Conservation (phyloP, 768 basidiomycete genomes). For the Clathrus columnatus region DNA sequence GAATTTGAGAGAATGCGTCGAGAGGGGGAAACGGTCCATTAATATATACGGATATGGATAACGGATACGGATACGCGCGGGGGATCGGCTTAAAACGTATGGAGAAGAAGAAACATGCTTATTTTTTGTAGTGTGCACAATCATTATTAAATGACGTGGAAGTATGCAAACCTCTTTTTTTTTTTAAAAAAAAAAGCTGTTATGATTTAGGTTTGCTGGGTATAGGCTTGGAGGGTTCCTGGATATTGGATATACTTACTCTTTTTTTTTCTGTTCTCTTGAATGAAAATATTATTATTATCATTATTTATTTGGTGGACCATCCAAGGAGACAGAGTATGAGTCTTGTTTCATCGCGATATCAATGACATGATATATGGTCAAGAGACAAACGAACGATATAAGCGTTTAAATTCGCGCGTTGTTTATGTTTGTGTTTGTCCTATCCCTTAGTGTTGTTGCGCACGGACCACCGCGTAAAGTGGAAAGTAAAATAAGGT, state of each 20-base stretch:
- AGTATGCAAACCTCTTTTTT: neutral
- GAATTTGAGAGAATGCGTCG: neutral
- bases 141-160: neutral
- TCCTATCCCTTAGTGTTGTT: neutral
- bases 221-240: neutral
- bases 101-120: neutral
- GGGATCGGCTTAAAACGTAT: neutral
- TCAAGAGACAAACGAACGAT: neutral
- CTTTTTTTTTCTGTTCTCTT: too few relatives aligned
- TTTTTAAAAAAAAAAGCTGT: neutral
- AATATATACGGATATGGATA: neutral
- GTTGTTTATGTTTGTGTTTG: neutral
- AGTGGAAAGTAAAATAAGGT: constrained; percentile 9
- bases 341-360: neutral
- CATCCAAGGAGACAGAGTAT: neutral
- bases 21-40: neutral
- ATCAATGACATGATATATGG: neutral
- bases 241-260: neutral
- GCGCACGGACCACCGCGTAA: neutral
- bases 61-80: neutral
- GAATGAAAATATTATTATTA: neutral
- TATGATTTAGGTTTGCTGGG: neutral
- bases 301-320: neutral
- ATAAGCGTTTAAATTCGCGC: neutral
- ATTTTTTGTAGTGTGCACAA: neutral